Evolutionary conservation across 1,139 yeast genomes (phyloP).

Genomic region (Lodderomyces pseudojiufengensis): DNA sequence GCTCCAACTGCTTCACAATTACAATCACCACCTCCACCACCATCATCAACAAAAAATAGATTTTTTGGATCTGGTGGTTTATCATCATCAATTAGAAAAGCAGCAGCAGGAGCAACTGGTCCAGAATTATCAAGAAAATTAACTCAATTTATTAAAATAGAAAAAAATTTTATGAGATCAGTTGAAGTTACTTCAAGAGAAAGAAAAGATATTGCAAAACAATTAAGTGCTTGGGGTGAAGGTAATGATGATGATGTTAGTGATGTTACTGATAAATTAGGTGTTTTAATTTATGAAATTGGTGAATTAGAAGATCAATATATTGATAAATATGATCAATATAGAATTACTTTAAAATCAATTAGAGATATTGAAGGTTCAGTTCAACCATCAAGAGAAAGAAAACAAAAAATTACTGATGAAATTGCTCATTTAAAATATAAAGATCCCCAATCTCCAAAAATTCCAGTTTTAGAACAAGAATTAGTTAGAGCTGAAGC

Average conservation of each 20-base stretch:
- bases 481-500: conserved; percentile 99
- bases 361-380: conserved; percentile 96
- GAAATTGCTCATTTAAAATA: conserved; percentile 96
- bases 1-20: conserved; percentile 97
- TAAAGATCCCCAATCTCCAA: conserved; percentile 97
- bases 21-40: conserved; percentile 90
- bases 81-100: conserved; percentile 75
- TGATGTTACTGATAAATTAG: conserved; percentile 95
- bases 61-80: conserved; percentile 91
- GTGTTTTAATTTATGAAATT: conserved; percentile 91
- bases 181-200: conserved; percentile 92
- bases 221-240: conserved; percentile 96
- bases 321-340: conserved; percentile 96
- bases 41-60: conserved; percentile 70
- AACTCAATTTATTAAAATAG: conserved; percentile 88
- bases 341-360: conserved; percentile 91
- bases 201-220: conserved; percentile 95
- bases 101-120: conserved; percentile 90
- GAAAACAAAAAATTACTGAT: conserved; percentile 96
- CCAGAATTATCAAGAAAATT: conserved; percentile 93
- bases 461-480: conserved; percentile 92
- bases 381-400: conserved; percentile 97
- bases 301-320: conserved; percentile 98
- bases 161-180: conserved; percentile 92
- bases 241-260: conserved; percentile 96